Base-by-base conservation (phyloP, 2,329 filamentous ascomycete species). In the Pseudofabraea citricarpa region DNA sequence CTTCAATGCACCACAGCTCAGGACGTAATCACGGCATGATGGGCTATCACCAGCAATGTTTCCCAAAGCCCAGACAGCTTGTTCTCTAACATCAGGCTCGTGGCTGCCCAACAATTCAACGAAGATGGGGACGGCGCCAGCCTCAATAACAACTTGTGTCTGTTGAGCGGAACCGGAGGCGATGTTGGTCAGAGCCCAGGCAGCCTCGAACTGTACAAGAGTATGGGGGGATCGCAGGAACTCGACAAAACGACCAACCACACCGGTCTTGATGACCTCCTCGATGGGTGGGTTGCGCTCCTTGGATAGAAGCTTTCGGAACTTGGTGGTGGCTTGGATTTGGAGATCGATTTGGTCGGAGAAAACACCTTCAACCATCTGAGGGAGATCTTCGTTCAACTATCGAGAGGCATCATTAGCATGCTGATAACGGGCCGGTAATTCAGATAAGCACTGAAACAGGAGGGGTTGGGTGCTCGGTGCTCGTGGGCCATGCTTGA, bases 31-130 rank as follows among this genome's bases (percentile, higher is more conserved):
- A 61, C 93, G 85, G 80, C 93, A 98, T 61, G 89, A 83, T 52
- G 93, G 93, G 75, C 91, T 97, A 67, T 98, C 93, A 70, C 93
- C 93, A 53, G 93, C 93, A 71, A 98, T 98, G 72, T 98, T 98
- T 63, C 93, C 93, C 43, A 98, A 75, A 35, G 93, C 93, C 93
- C 93, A 98, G 43, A 98, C 93, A 45, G 93, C 93, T 70, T 98
- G 93, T 71, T 98, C 93, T 55, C 93, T 81, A 35, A 98, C 93
- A 75, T 98, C 93, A 42, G 93, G 91, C 72, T 98, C 93, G 48
- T 89, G 93, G 74, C 91, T 97, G 63, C 77, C 88, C 54, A 98
- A 77, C 48, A 98, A 79, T 74, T 98, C 91, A 54, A 97, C 91
- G 59, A 98, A 98, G 66, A 98, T 98, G 45, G 93, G 93, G 32